phyloP scores from a whole-genome alignment of 805 yeast genomes.

The Vanderwaltozyma tropicalis region DNA sequence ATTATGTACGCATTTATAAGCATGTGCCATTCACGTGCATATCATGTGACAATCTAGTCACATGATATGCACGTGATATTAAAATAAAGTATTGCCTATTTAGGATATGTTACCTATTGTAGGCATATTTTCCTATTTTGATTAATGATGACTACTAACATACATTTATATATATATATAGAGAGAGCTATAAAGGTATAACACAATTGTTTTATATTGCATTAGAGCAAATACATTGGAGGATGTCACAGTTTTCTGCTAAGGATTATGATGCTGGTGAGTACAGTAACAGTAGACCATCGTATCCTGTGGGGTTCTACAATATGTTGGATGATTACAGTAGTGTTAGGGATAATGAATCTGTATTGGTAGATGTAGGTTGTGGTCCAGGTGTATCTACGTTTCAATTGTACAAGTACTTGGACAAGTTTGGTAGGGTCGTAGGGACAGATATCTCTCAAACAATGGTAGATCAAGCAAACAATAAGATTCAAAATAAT shows the following conservation, averaged over 20 bases:
- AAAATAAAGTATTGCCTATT: no score
- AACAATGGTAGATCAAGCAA: conserved; percentile 44
- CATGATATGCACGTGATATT: no score
- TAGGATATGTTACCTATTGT: no score
- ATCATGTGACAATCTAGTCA: no score
- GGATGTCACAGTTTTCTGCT: conserved; percentile 57
- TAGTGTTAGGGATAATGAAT: background rate
- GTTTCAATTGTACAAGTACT: conserved; percentile 27
- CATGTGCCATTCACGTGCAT: no score
- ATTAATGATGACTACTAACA: no score
- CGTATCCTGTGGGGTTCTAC: conserved; percentile 47
- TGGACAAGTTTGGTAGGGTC: conserved; percentile 33
- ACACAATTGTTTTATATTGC: no score
- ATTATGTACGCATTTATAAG: no score
- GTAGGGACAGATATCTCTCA: conserved; percentile 56
- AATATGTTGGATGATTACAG: conserved; percentile 33
- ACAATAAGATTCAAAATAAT: conserved; percentile 1
- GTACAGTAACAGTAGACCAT: conserved; percentile 55
- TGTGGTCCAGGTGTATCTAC: conserved; percentile 78
- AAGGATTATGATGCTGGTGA: conserved; percentile 38
- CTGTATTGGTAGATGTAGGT: conserved; percentile 51
- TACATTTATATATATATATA: no score
- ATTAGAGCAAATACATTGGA: no score
- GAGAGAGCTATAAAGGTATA: no score
- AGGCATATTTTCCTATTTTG: no score